Percentiles rank a stretch among this genome's conserved stretches.
phyloP scores from a whole-genome alignment of 2,329 filamentous ascomycete genomes.

The Gaeumannomyces sp. region DNA sequence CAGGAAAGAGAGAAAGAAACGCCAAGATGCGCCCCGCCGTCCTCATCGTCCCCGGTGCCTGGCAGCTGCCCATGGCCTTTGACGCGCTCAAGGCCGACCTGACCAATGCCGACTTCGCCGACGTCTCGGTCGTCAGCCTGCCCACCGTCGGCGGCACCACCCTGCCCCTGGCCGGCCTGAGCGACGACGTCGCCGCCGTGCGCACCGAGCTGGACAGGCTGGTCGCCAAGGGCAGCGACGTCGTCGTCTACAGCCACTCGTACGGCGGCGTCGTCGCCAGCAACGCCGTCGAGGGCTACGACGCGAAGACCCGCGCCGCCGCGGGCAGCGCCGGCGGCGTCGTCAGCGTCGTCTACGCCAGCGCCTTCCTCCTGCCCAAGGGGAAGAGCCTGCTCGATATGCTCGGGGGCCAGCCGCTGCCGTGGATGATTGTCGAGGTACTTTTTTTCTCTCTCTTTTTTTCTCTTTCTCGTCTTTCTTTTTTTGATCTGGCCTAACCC shows the following conservation, averaged over 20 bases:
- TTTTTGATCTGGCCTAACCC: neutral
- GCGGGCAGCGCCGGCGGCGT: slow-evolving; percentile 29
- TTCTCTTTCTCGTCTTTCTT: neutral
- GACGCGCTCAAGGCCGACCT: slow-evolving; percentile 22
- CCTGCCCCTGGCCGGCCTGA: slow-evolving; percentile 16
- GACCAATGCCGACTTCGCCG: slow-evolving; percentile 21
- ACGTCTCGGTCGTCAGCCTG: slow-evolving; percentile 21
- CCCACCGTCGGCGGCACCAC: slow-evolving; percentile 25
- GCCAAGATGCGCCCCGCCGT: slow-evolving; percentile 18
- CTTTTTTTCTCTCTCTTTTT: neutral
- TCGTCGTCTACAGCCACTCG: slow-evolving; percentile 27
- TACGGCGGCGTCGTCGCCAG: slow-evolving; percentile 26
- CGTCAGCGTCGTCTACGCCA: slow-evolving; percentile 23
- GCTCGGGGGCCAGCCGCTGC: slow-evolving; percentile 19
- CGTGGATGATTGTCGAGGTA: slow-evolving; percentile 18
- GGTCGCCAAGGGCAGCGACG: slow-evolving; percentile 23
- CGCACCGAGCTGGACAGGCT: slow-evolving; percentile 17
- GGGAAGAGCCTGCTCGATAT: slow-evolving; percentile 17
- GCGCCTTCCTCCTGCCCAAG: slow-evolving; percentile 20
- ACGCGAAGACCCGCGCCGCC: slow-evolving; percentile 23
- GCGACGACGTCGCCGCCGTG: slow-evolving; percentile 22
- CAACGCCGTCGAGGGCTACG: slow-evolving; percentile 23
- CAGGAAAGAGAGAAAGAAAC: neutral
- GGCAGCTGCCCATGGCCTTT: slow-evolving; percentile 25
- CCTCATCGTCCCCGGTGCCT: slow-evolving; percentile 30